phyloP scores from a whole-genome alignment of 1,284 basidiomycete genomes.

The Anthracocystis panici-leucophaei region DNA sequence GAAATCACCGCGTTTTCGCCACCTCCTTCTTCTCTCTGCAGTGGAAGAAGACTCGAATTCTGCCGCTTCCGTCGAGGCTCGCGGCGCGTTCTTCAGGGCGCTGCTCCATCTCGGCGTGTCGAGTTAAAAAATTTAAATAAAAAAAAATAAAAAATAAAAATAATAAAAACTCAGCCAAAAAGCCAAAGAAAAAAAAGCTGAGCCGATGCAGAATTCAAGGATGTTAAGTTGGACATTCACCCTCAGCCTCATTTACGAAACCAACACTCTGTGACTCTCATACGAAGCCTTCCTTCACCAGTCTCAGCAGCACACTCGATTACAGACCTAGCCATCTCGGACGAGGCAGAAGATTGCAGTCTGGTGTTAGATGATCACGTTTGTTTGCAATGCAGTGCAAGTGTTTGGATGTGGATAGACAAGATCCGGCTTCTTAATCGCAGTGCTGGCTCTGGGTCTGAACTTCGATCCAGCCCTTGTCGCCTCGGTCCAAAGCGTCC shows the following conservation, averaged over 20 bases:
- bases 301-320: neutral
- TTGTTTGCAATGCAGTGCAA: too few species aligned
- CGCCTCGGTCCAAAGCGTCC: slow-evolving; percentile 36
- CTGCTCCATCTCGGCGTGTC: slow-evolving; percentile 10
- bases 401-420: too few species aligned
- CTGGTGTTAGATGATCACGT: too few species aligned
- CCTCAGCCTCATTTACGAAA: slow-evolving; percentile 1
- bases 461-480: slow-evolving; percentile 46
- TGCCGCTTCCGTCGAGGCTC: slow-evolving; percentile 4
- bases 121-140: slow-evolving; percentile 1
- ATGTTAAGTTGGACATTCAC: neutral
- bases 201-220: neutral
- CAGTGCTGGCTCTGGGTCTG: slow-evolving; percentile 41
- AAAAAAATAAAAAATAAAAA: too few species aligned
- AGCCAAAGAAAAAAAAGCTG: slow-evolving; percentile 2
- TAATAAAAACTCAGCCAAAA: slow-evolving; percentile 1
- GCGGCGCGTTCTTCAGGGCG: slow-evolving; percentile 10
- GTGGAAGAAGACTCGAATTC: neutral
- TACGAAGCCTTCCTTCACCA: neutral
- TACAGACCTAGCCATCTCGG: too few species aligned
- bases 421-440: slow-evolving; percentile 6
- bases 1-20: slow-evolving; percentile 25
- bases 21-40: slow-evolving; percentile 8
- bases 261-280: slow-evolving; percentile 1
- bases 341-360: too few species aligned